Evolutionary conservation across 176 grass and related monocot genomes (phyloP).

Genomic region (Triticum monococcum): DNA sequence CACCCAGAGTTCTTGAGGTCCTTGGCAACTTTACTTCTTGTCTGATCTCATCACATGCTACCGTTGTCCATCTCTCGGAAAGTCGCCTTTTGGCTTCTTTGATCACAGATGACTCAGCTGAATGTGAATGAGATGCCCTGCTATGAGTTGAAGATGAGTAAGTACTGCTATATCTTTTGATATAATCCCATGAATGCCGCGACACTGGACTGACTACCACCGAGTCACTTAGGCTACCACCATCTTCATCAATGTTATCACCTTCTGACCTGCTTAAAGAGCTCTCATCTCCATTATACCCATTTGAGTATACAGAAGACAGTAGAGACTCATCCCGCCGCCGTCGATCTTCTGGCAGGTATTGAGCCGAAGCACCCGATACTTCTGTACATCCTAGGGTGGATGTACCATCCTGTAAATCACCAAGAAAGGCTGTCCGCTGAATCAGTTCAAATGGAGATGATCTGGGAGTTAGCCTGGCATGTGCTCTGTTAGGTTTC

Average conservation of each 20-base stretch:
- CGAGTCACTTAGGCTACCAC: slow-evolving; percentile 55
- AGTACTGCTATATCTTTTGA: slow-evolving; percentile 60
- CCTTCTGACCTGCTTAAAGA: slow-evolving; percentile 78
- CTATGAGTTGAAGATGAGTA: slow-evolving; percentile 61
- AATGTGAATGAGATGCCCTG: slow-evolving; percentile 54
- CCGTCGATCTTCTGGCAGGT: slow-evolving; percentile 37
- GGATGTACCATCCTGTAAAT: slow-evolving; percentile 37
- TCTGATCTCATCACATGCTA: slow-evolving; percentile 54
- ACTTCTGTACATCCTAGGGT: slow-evolving; percentile 18
- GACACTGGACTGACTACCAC: slow-evolving; percentile 63
- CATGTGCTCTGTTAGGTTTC: slow-evolving; percentile 46
- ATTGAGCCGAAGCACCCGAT: slow-evolving; percentile 10
- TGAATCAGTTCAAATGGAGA: slow-evolving; percentile 25
- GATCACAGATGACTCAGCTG: slow-evolving; percentile 76
- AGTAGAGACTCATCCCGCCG: slow-evolving; percentile 79
- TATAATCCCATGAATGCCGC: slow-evolving; percentile 67
- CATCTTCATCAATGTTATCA: slow-evolving; percentile 76
- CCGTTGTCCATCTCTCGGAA: slow-evolving; percentile 81
- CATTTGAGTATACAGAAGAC: slow-evolving; percentile 89
- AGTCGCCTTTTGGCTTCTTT: slow-evolving; percentile 86
- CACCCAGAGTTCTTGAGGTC: slow-evolving; percentile 87
- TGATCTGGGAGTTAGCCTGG: slow-evolving; percentile 30
- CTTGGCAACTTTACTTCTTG: slow-evolving; percentile 60
- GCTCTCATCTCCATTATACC: slow-evolving; percentile 87
- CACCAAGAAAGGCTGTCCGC: slow-evolving; percentile 15